These are phyloP conservation scores for Phialocephala subalpina DNA, from an alignment of 2,329 filamentous ascomycete species.

Conservation along the genomic window DNA sequence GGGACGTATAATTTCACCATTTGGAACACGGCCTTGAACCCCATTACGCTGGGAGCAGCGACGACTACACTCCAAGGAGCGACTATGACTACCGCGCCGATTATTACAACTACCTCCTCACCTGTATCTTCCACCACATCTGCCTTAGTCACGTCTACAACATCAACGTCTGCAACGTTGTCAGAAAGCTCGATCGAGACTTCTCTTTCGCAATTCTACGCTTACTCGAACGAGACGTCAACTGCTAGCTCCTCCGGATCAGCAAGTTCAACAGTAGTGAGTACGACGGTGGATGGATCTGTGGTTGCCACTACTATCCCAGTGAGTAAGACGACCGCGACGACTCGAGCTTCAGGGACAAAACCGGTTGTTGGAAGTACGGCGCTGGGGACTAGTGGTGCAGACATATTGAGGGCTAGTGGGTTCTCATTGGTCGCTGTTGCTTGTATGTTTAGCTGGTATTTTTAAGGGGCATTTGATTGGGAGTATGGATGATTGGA, in stretches of 20 bases:
- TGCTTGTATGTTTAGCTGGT: slow-evolving; percentile 16
- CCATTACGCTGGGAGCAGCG: background rate
- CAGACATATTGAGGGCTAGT: slow-evolving; percentile 11
- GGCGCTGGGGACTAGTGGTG: slow-evolving; percentile 12
- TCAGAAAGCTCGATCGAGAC: background rate
- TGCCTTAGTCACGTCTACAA: background rate
- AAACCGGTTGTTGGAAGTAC: slow-evolving; percentile 9
- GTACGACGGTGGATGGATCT: background rate
- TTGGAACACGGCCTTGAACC: slow-evolving; percentile 7
- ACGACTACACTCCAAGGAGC: slow-evolving; percentile 9
- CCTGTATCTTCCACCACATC: background rate
- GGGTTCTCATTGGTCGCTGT: slow-evolving; percentile 16
- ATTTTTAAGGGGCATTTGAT: slow-evolving; percentile 1
- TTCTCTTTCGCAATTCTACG: background rate
- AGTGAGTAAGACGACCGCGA: background rate
- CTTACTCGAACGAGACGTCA: background rate
- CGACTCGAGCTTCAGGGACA: background rate
- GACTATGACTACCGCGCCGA: slow-evolving; percentile 2
- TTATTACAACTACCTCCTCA: background rate
- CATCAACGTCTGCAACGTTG: background rate
- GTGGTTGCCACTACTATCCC: background rate
- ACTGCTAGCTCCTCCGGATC: background rate
- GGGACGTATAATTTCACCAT: slow-evolving; percentile 27
- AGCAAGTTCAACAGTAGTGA: background rate
- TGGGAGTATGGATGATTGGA: background rate